phyloP scores from a whole-genome alignment of 768 basidiomycete genomes.

The Boletus rubroflammeus region DNA sequence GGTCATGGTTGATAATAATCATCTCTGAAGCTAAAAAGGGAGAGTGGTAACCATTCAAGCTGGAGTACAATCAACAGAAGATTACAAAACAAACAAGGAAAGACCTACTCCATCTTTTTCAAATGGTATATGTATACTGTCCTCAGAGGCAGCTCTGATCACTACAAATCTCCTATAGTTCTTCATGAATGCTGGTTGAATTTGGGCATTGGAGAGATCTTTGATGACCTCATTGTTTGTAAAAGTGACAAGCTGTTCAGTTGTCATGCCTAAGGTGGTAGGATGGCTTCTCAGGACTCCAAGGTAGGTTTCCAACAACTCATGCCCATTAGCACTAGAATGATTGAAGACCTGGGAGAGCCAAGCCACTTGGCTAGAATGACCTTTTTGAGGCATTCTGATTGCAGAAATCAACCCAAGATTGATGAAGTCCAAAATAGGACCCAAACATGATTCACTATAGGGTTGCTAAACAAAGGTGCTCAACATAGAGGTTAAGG shows the following conservation, averaged over 20 bases:
- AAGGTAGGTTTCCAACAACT: constrained; percentile 41
- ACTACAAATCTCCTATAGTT: constrained; percentile 65
- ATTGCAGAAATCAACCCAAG: constrained; percentile 55
- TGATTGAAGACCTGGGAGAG: constrained; percentile 21
- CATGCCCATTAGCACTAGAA: constrained; percentile 28
- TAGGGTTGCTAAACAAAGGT: not conserved
- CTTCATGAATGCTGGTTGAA: constrained; percentile 60
- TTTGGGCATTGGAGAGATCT: constrained; percentile 53
- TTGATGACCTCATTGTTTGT: constrained; percentile 46
- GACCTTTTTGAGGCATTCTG: constrained; percentile 42
- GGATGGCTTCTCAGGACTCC: constrained; percentile 12
- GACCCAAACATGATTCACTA: constrained; percentile 15
- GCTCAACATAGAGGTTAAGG: not conserved
- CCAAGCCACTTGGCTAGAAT: constrained; percentile 22
- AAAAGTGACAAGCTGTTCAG: constrained; percentile 32
- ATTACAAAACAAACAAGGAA: not conserved
- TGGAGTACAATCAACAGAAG: constrained; percentile 23
- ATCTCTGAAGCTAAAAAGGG: constrained; percentile 57
- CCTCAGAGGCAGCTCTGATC: constrained; percentile 40
- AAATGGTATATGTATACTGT: constrained; percentile 14
- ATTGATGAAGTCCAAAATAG: constrained; percentile 36
- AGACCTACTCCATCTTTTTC: constrained; percentile 46
- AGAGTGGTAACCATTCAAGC: constrained; percentile 53
- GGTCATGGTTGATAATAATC: constrained; percentile 38
- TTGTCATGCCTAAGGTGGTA: constrained; percentile 34